A percentile compares a stretch with the other conserved stretches of the same genome.
These are phyloP conservation scores for Coprinopsis cinerea DNA, from an alignment of 768 basidiomycete genomes.

Conservation along the genomic window DNA sequence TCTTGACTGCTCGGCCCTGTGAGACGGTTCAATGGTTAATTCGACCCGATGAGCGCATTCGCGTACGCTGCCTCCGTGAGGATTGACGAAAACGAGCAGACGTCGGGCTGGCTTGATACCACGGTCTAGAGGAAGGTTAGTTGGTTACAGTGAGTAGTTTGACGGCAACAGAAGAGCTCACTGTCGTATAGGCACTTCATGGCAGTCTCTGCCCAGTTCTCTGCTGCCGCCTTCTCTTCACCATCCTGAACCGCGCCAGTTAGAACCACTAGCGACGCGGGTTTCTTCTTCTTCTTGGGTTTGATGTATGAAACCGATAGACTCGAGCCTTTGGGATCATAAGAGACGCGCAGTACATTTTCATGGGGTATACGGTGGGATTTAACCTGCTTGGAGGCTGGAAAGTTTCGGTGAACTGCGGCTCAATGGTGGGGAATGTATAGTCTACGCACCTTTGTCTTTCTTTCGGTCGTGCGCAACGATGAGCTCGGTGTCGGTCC, in stretches of 20 bases:
- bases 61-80: slow-evolving; percentile 69
- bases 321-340: slow-evolving; percentile 23
- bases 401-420: background rate
- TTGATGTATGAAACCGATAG: slow-evolving; percentile 48
- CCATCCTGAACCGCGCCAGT: slow-evolving; percentile 23
- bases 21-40: slow-evolving; percentile 1
- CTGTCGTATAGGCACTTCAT: slow-evolving; percentile 62
- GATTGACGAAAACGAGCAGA: slow-evolving; percentile 73
- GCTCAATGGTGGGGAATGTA: background rate
- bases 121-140: slow-evolving; percentile 20
- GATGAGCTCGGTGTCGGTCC: slow-evolving; percentile 8
- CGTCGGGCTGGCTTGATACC: slow-evolving; percentile 50
- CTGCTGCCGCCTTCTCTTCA: slow-evolving; percentile 27
- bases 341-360: slow-evolving; percentile 51
- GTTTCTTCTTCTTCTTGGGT: slow-evolving; percentile 35
- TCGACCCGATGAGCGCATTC: background rate
- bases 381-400: slow-evolving; percentile 6
- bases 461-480: slow-evolving; percentile 7
- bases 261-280: slow-evolving; percentile 37
- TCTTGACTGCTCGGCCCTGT: slow-evolving; percentile 55
- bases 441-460: slow-evolving; percentile 5
- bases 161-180: slow-evolving; percentile 19
- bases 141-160: background rate
- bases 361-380: slow-evolving; percentile 32
- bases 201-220: slow-evolving; percentile 48